These are phyloP conservation scores for Phytopythium litorale DNA, from an alignment of 352 stramenopile species.

Conservation along the genomic window DNA sequence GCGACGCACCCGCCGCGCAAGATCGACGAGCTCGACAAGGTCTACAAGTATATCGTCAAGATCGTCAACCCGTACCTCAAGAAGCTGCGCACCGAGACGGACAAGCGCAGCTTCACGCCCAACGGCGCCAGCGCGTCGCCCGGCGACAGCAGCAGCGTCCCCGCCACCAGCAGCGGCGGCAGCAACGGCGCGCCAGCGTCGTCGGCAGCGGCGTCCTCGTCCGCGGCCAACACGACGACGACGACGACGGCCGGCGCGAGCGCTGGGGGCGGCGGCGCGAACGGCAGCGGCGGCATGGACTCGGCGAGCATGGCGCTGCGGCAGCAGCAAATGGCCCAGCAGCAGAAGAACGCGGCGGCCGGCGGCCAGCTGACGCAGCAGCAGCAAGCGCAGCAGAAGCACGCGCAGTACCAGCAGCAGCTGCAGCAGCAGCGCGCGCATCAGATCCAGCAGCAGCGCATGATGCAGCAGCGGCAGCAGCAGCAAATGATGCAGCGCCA, in stretches of 20 bases:
- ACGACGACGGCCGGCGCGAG: too few relatives aligned
- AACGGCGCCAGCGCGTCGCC: conserved; percentile 7
- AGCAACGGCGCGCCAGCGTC: not conserved
- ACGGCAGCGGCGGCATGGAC: conserved; percentile 15
- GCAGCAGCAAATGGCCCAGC: conserved; percentile 29
- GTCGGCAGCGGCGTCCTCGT: not conserved
- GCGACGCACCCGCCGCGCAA: conserved; percentile 64
- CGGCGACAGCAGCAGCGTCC: too few relatives aligned
- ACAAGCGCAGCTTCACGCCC: conserved; percentile 44
- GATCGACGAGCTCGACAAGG: conserved; percentile 81
- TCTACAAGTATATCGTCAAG: conserved; percentile 89
- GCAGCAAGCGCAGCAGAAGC: conserved; percentile 9
- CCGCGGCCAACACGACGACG: too few relatives aligned
- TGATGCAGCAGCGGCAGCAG: conserved; percentile 28
- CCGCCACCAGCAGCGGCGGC: not conserved
- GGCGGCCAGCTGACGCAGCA: conserved; percentile 6
- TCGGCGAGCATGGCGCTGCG: conserved; percentile 17
- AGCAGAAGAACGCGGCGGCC: conserved; percentile 13
- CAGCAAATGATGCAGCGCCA: conserved; percentile 43
- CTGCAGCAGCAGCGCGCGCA: conserved; percentile 46
- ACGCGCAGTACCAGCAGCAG: conserved; percentile 37
- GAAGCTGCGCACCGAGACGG: conserved; percentile 77
- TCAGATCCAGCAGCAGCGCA: conserved; percentile 51
- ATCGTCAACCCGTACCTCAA: conserved; percentile 87
- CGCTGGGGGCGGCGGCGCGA: not conserved